Percentiles rank a stretch among this genome's conserved stretches.
phyloP scores from a whole-genome alignment of 257 asterid species.

The Coffea eugenioides region DNA sequence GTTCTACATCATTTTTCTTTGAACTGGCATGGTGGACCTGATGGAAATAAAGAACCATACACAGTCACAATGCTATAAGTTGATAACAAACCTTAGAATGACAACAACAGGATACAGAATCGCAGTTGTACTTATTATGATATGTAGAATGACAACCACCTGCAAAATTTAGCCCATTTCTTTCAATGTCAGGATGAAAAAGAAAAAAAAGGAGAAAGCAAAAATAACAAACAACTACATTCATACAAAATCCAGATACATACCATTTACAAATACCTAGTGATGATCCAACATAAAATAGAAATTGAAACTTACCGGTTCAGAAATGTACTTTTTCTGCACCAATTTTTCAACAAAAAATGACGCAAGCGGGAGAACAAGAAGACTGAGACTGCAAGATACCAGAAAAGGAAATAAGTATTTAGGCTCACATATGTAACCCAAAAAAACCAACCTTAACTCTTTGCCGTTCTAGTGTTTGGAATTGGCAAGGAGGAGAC shows the following conservation, averaged over 20 bases:
- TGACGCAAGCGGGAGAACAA: constrained; percentile 74
- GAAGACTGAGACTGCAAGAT: constrained; percentile 77
- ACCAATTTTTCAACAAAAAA: constrained; percentile 76
- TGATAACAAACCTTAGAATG: constrained; percentile 71
- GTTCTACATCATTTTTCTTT: neutral
- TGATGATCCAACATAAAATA: neutral
- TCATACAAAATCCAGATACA: neutral
- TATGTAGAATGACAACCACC: constrained; percentile 73
- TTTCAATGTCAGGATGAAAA: neutral
- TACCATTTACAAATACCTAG: neutral
- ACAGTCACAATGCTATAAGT: constrained; percentile 12
- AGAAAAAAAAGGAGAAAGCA: constrained; percentile 6
- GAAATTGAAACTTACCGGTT: constrained; percentile 52
- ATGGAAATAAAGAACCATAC: neutral
- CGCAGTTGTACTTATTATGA: constrained; percentile 56
- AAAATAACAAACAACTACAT: neutral
- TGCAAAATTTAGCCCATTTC: constrained; percentile 33
- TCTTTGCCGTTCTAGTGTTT: neutral
- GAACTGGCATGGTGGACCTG: neutral
- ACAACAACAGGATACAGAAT: constrained; percentile 82
- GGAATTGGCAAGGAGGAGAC: neutral
- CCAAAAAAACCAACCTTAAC: neutral
- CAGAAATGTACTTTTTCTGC: constrained; percentile 52
- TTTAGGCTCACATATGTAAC: neutral
- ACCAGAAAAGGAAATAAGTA: constrained; percentile 4